Base-by-base conservation (phyloP, 2,329 filamentous ascomycete species). In the Sporothrix luriei region DNA sequence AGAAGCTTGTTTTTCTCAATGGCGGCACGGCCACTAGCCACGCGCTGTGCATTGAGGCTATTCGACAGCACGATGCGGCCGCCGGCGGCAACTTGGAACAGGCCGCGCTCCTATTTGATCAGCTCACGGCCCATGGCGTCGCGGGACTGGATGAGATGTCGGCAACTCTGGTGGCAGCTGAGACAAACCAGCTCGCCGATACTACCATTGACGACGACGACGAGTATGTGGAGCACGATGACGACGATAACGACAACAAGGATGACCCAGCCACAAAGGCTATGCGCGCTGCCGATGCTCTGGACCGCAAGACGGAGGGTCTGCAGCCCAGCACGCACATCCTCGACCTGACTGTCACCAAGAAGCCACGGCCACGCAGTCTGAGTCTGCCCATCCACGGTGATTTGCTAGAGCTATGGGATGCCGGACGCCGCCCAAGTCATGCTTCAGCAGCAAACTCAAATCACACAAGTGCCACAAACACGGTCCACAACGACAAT, bases 11-110 rank as follows among this genome's bases (percentile, higher is more conserved):
- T 9, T 88, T 90, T 73, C 79, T 88, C 77, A 83, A 87, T 67
- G 88, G 87, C 3, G 87, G 88, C 11, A 85, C 84, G 3, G 80
- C 84, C 11, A 80, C 83, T 69, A 87, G 87, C 1, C 83, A 84
- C 68, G 78, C 83, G 6, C 78, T 83, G 29, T 90, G 87, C 74
- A 82, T 90, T 69, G 78, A 79, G 48, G 79, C 80, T 40, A 87
- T 90, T 66, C 84, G 83, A 76, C 77, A 84, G 66, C 79, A 86
- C 70, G 77, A 84, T 68, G 7, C 43, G 2, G 55, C 71, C 2
- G 85, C 84, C 0, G 75, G 80, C 51, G 86, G 85, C 1, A 80
- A 87, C 73, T 73, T 82, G 16, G 72, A 74, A n/a, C 79, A 80
- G 70, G 87, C 87, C 0, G 83, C 85, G 74, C 75, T 76, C 2